Base-by-base conservation (phyloP, 2,329 filamentous ascomycete species). In the Nannizziopsis barbatae region DNA sequence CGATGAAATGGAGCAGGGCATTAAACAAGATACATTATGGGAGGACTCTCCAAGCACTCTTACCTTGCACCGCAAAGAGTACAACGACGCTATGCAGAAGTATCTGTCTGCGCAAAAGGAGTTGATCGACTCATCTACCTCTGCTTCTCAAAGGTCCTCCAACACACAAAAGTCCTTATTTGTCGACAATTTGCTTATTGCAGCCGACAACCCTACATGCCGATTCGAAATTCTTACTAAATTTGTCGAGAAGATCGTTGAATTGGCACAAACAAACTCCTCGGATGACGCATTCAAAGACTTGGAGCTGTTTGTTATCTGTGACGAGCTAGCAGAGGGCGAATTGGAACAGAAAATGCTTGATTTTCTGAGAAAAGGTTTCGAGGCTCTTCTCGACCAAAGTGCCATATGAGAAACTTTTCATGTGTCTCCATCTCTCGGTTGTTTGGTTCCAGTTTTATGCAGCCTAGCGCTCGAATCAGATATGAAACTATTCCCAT, bases 121-220 rank as follows among this genome's bases (percentile, higher is more conserved):
- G 6, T 42, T 39, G 5, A n/a, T 37, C 18, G 9, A 30, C 10
- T 15, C 27, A 35, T 47, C 18, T 36, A n/a, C 45, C 2, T 17
- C 45, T 36, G 14, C 37, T 35, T 3, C 38, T 44, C 9, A 15
- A 15, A 27, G 15, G 30, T 41, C 47, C 35, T 50, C 44, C 8
- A 12, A 30, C 18, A 51, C 49, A 15, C 32, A 36, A 37, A 48
- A 15, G 35, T 51, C 49, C 22, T 39, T 47, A 12, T 38, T 51
- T 45, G 44, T 48, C 27, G 49, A 51, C 27, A 48, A 47, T 20
- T 27, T 51, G 31, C 33, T 51, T 31, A 51, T 48, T 40, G 44
- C 39, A 42, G 45, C 41, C 30, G 45, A 47, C 15, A 40, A 51
- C 38, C 31, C 31, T 12, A 6, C 44, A 15, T 48, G 49, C 44